Evolutionary conservation across 2,329 filamentous ascomycete species (phyloP).

Genomic region (Phaeosphaeria sp.): DNA sequence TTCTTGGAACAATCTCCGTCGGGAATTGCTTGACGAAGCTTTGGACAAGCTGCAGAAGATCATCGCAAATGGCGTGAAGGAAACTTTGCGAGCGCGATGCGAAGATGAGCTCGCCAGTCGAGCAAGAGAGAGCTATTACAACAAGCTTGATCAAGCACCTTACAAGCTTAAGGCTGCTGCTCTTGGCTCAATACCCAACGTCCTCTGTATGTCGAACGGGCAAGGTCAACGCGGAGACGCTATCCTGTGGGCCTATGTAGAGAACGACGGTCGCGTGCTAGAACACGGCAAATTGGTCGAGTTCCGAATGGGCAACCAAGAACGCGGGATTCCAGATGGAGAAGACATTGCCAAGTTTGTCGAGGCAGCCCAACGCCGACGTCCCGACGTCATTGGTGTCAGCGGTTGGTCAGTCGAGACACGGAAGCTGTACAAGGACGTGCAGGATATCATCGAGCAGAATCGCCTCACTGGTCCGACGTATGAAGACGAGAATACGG

Average conservation of each 20-base stretch:
- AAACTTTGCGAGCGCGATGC: constrained; percentile 90
- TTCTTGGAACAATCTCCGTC: constrained; percentile 89
- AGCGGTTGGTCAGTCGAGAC: constrained; percentile 90
- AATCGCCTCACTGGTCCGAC: constrained; percentile 78
- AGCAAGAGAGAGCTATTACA: constrained; percentile 87
- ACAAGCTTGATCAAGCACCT: constrained; percentile 91
- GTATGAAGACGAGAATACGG: constrained; percentile 78
- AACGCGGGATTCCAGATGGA: constrained; percentile 71
- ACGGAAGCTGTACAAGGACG: constrained; percentile 78
- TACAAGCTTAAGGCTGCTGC: constrained; percentile 95
- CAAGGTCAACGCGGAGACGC: constrained; percentile 80
- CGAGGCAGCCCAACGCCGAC: constrained; percentile 77
- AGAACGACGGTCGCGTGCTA: constrained; percentile 86
- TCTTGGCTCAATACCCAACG: constrained; percentile 84
- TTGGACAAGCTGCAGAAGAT: constrained; percentile 81
- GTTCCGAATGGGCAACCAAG: constrained; percentile 68
- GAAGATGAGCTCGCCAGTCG: constrained; percentile 89
- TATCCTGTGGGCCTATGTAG: constrained; percentile 89
- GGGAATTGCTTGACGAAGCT: constrained; percentile 82
- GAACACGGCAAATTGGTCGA: constrained; percentile 90
- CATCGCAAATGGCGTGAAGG: constrained; percentile 91
- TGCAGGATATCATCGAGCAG: constrained; percentile 79
- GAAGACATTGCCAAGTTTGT: constrained; percentile 73
- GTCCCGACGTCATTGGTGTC: constrained; percentile 88
- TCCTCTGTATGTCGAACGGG: constrained; percentile 86